Base-by-base conservation (phyloP, 768 basidiomycete species). In the Pulveroboletus sp. region DNA sequence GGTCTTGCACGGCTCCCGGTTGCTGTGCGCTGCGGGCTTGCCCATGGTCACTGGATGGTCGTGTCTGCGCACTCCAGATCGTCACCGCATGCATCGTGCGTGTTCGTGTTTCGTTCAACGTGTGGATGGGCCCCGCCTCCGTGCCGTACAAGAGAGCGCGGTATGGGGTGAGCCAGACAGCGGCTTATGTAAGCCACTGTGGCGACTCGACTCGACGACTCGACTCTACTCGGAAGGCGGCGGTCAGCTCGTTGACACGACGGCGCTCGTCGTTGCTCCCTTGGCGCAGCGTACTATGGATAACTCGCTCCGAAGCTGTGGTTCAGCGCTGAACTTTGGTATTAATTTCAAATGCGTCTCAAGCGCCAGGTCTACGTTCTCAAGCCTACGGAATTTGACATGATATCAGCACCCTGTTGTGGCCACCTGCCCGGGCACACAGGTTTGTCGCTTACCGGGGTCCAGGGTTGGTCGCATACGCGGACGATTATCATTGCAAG, bases 1-100 rank as follows among this genome's bases (percentile, higher is more conserved):
- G 30, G 30, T n/a, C 30, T 11, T 11, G 21, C 21, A 21, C 21
- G 21, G 21, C 21, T 21, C 21, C 21, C 21, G 21, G 21, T 2
- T 21, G 21, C 21, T 21, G 21, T 21, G 27, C 3, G 27, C 7
- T 27, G 27, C 27, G n/a, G n/a, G 7, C 27, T 28, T 28, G 27
- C 27, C 8, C 27, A 8, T 28, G 6, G 27, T 28, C 27, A 33
- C 28, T 36, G 21, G 21, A 21, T 21, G 21, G 21, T 3, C 21
- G 3, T 3, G 3, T 21, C 21, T 21, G 21, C 21, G 21, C 6
- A 27, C 38, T 38, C 39, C 18, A 46, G 58, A 51, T 45, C 38
- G 33, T 32, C 40, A 32, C 64, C 65, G 52, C 53, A 36, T 64
- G 26, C 35, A 59, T 59, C 56, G 56, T 41, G 58, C 65, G 31